Conservation (phyloP, 306 rosid genomes). For the Ziziphus jujuba region DNA sequence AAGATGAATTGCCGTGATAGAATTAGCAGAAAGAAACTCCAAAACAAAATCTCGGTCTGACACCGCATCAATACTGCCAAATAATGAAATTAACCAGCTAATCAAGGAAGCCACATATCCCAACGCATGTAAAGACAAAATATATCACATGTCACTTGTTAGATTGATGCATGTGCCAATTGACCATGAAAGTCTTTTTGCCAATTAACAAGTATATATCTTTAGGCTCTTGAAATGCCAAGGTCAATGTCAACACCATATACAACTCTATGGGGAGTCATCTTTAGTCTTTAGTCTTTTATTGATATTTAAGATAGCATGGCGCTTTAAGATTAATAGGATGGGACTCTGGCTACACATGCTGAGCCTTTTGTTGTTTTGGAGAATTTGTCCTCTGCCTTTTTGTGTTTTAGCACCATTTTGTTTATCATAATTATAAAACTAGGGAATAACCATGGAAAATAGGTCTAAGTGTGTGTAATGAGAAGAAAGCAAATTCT, state of each 20-base stretch:
- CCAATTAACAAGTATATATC: not conserved
- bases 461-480: not conserved
- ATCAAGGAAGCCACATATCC: not conserved
- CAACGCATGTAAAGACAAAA: not conserved
- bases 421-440: not conserved
- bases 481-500: not conserved
- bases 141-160: not conserved
- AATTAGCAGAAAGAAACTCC: conserved; percentile 86
- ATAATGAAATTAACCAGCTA: conserved; percentile 23
- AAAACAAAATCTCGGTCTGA: conserved; percentile 92
- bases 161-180: not conserved
- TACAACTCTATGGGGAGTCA: too few relatives aligned
- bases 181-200: not conserved
- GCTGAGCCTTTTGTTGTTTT: too few relatives aligned
- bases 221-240: too few relatives aligned
- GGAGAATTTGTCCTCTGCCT: too few relatives aligned
- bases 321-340: too few relatives aligned
- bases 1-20: conserved; percentile 88
- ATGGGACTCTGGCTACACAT: too few relatives aligned
- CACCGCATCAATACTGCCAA: conserved; percentile 87
- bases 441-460: not conserved
- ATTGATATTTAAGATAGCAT: too few relatives aligned
- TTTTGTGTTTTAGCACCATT: too few relatives aligned
- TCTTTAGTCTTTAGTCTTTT: too few relatives aligned
- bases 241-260: too few relatives aligned